Conservation (phyloP, 176 grass and related monocot species). For the Oryza nivara region DNA sequence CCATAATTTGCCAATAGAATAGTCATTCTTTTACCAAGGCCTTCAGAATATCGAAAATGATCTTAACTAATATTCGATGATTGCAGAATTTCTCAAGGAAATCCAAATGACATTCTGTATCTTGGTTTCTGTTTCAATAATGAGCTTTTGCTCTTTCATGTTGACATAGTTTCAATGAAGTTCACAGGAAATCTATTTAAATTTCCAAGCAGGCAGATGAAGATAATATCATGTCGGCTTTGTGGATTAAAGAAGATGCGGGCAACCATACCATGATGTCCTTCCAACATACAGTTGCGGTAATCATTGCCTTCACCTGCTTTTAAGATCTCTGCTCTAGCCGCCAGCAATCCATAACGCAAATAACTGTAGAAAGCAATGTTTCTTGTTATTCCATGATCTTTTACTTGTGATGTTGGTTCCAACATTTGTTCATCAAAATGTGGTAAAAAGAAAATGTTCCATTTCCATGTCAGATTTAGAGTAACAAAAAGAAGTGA, state of each 20-base stretch:
- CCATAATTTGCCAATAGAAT: slow-evolving; percentile 20
- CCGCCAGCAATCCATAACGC: slow-evolving; percentile 92
- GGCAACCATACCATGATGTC: slow-evolving; percentile 72
- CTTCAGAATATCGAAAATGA: slow-evolving; percentile 13
- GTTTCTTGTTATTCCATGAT: slow-evolving; percentile 21
- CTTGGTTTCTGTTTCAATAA: slow-evolving; percentile 24
- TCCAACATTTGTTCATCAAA: slow-evolving; percentile 8
- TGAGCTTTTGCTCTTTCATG: background rate
- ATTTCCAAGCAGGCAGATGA: slow-evolving; percentile 22
- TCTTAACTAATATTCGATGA: background rate
- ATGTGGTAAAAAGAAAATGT: background rate
- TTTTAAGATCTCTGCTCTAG: slow-evolving; percentile 96
- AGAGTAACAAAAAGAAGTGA: slow-evolving; percentile 12
- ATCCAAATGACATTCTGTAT: background rate
- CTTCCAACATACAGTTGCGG: slow-evolving; percentile 79
- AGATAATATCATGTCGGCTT: slow-evolving; percentile 8
- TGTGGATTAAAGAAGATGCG: slow-evolving; percentile 17
- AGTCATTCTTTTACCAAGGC: slow-evolving; percentile 23
- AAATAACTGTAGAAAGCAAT: slow-evolving; percentile 70
- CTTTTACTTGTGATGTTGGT: slow-evolving; percentile 23
- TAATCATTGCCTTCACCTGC: slow-evolving; percentile 51
- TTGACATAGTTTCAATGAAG: slow-evolving; percentile 22
- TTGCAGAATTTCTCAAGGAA: slow-evolving; percentile 19
- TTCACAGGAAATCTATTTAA: slow-evolving; percentile 32
- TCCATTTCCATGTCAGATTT: slow-evolving; percentile 12